These are phyloP conservation scores for Penicillium sp. DNA, from an alignment of 2,329 filamentous ascomycete genomes.

Conservation along the genomic window DNA sequence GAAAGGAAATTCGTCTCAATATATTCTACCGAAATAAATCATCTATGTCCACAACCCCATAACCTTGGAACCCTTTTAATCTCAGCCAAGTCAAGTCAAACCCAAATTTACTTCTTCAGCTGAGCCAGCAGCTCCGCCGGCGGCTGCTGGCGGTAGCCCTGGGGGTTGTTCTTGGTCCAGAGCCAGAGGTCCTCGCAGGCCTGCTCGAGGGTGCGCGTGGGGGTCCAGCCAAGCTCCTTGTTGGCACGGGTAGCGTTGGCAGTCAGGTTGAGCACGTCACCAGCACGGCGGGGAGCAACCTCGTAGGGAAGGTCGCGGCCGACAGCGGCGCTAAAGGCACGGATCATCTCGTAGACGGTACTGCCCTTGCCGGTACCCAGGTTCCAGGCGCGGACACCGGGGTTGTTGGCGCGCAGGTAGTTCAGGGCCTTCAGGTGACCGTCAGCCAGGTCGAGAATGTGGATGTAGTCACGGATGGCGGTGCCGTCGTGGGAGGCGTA, in stretches of 20 bases:
- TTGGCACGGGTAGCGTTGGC: conserved; percentile 86
- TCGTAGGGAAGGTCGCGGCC: conserved; percentile 83
- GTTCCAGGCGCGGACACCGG: conserved; percentile 94
- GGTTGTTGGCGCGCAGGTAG: conserved; percentile 52
- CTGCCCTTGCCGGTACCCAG: conserved; percentile 89
- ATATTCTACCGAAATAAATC: conserved; percentile 23
- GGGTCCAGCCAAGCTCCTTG: conserved; percentile 86
- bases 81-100: not conserved
- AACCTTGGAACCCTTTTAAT: not conserved
- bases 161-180: conserved; percentile 95
- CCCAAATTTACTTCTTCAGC: conserved; percentile 34
- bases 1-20: conserved; percentile 37
- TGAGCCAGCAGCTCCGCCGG: conserved; percentile 70
- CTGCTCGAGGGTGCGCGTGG: conserved; percentile 82
- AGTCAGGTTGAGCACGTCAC: conserved; percentile 91
- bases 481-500: conserved; percentile 58
- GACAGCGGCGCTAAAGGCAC: conserved; percentile 82
- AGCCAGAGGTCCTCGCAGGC: conserved; percentile 92
- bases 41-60: conserved; percentile 16
- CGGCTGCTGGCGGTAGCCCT: conserved; percentile 88
- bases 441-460: conserved; percentile 49
- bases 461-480: conserved; percentile 70
- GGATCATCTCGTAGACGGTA: conserved; percentile 96
- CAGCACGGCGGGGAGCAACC: conserved; percentile 73
- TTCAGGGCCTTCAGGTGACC: conserved; percentile 65